These are phyloP conservation scores for Paraphaeosphaeria sporulosa DNA, from an alignment of 2,329 filamentous ascomycete species.

Conservation along the genomic window DNA sequence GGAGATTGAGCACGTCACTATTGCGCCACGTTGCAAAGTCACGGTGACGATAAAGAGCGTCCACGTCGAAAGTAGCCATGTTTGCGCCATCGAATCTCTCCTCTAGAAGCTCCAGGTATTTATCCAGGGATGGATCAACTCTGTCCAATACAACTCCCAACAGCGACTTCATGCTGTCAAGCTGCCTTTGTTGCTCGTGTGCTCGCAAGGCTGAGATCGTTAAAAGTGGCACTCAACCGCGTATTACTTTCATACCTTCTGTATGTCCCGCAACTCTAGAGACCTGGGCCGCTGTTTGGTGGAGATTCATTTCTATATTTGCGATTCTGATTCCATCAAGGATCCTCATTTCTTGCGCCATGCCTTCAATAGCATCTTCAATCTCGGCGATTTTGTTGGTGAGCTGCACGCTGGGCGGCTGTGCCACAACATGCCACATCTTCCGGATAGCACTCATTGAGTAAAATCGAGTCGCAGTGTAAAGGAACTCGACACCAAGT, in stretches of 20 bases:
- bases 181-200: neutral
- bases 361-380: constrained; percentile 16
- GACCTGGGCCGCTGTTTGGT: neutral
- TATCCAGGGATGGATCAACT: neutral
- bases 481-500: constrained; percentile 17
- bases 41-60: neutral
- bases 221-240: neutral
- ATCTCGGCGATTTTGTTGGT: constrained; percentile 17
- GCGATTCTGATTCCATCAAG: constrained; percentile 15
- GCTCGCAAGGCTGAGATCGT: neutral
- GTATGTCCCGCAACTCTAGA: neutral
- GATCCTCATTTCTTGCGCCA: constrained; percentile 14
- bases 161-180: neutral
- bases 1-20: neutral
- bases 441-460: constrained; percentile 9
- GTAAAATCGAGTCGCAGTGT: constrained; percentile 17
- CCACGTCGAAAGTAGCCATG: neutral
- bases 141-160: neutral
- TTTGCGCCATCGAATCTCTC: neutral
- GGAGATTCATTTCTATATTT: constrained; percentile 4
- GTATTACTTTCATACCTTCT: neutral
- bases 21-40: neutral
- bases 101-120: neutral
- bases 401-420: constrained; percentile 13
- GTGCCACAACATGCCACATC: constrained; percentile 6